Evolutionary conservation across 1,139 yeast species (phyloP), one percentile per base, ranked within the genome.

Genomic region (Nakaseomyces nivariensis): DNA sequence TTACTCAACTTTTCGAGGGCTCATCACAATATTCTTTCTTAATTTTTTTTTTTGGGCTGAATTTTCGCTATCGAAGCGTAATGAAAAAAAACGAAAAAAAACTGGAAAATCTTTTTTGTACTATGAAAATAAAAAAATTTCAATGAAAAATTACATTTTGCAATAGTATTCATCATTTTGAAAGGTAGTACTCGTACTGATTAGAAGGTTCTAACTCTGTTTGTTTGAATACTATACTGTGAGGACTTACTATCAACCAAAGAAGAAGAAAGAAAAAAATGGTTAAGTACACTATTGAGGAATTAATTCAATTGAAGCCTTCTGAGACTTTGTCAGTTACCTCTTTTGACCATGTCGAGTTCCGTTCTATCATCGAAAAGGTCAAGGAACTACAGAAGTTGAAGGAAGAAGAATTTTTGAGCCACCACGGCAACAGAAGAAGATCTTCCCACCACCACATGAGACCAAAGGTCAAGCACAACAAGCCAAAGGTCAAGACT

Each of bases 231-330:
- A 17, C 22, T 17, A 17, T 17, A 17, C 22, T 17, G 22, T 17
- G 22, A 17, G 22, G 22, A 17, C 1, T 17, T 17, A 17, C 22
- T 17, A 17, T 17, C 22, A 38, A 25, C 8, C 24, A 38, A 17
- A 10, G 10, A 29, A 29, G 31, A 29, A 7, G 3, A 3, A 29
- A 29, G 8, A 25, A 25, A 38, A 38, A 26, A 9, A 78, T 78
- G 82, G 75, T 72, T 51, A 80, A 76, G 68, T 85, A 83, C 71
- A 79, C 87, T 43, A 84, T 80, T 68, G 86, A 82, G 66, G 82
- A 82, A 72, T 76, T 85, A 66, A 67, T 79, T 46, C 76, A 73
- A 53, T 72, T 74, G 62, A 77, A 79, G 62, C 76, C 76, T 45
- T 72, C 73, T 52, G 86, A 83, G 34, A 69, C 76, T 56, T 72